Base-by-base conservation (phyloP, 768 basidiomycete genomes). In the Leccinum truebloodii region DNA sequence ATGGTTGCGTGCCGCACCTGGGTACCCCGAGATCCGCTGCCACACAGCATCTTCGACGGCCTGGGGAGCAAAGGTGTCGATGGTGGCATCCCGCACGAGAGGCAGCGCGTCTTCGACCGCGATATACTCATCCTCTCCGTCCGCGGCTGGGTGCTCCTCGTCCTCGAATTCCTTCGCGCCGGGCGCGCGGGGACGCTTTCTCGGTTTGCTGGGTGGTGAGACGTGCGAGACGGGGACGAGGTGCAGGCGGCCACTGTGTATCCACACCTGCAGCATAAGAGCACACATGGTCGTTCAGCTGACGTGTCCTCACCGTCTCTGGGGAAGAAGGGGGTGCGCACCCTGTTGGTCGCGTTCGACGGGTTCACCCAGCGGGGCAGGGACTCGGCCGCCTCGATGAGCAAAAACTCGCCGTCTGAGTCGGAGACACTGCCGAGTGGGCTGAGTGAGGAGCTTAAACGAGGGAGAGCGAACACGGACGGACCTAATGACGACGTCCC, bases 341-440 rank as follows among this genome's bases (percentile, higher is more conserved):
- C 95, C 80, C 97, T 87, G 77, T 98, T 96, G 73, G 89, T 87
- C 53, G 94, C 87, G 72, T 96, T 98, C 35, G 87, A 80, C 14
- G 96, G 97, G 30, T 88, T 90, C 51, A 97, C 87, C 97, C 96
- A 98, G 5, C 80, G 76, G 16, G 96, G 96, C 14, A 99, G 77
- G 30, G 79, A 82, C 55, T 97, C 90, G 22, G 97, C 97, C 4
- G 94, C 96, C 76, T 99, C 97, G 61, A 98, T 98, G 58, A 99
- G 81, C 50, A 98, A 76, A 70, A 98, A 98, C 67, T 98, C 93
- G 28, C 97, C 97, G 73, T 98, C 96, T 5, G 90, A 89, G 77
- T 99, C 97, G 60, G 83, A 87, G 13, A 89, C 83, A 20, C 73
- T 74, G 5, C 24, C 24, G 24, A 0, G 26, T 13, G 41, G 26